Evolutionary conservation across 306 rosid genomes (phyloP), one percentile per base, ranked within the genome.

Genomic region (Castanopsis chinensis): DNA sequence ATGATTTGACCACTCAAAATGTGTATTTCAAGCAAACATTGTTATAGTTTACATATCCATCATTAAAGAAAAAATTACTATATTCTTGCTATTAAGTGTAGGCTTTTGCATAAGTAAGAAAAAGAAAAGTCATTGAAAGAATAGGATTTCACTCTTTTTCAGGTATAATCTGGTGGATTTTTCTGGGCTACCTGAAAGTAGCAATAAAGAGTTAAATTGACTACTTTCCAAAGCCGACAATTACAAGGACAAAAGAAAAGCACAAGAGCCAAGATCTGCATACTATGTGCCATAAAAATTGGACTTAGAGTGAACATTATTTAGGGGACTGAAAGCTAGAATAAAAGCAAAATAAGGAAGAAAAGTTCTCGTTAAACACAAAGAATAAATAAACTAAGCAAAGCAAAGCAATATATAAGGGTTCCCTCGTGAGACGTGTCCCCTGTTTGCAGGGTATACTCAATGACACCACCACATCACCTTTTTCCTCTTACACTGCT

Each of bases 401-500:
- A 81, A 21, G 77, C 56, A 58, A 55, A 73, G 69, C 45, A 41
- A 41, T 41, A 41, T 8, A 76, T 21, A 69, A 76, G 83, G 27
- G 76, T 71, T 12, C 56, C 65, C 92, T 91, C 90, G 93, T 87
- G 70, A 65, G 73, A 81, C 60, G 96, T 82, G 97, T 76, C 89
- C 90, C 91, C 45, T 90, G 86, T 90, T 87, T 89, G 89, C 92
- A 80, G 88, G 85, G 80, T 80, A 78, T 73, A 79, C 90, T 82
- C 88, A 76, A 86, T 90, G 68, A 79, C 69, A 78, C 52, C 91
- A 83, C 90, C 82, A 71, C 87, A 72, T 80, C 55, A 70, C 83
- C 86, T 83, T 87, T 86, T 80, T 5, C 59, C 76, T 43, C 86
- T 76, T 70, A 56, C 84, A 54, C 88, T 78, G 80, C 87, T 80